Evolutionary conservation across 1,139 yeast species (phyloP).

Genomic region (Saccharomyces hybrid): DNA sequence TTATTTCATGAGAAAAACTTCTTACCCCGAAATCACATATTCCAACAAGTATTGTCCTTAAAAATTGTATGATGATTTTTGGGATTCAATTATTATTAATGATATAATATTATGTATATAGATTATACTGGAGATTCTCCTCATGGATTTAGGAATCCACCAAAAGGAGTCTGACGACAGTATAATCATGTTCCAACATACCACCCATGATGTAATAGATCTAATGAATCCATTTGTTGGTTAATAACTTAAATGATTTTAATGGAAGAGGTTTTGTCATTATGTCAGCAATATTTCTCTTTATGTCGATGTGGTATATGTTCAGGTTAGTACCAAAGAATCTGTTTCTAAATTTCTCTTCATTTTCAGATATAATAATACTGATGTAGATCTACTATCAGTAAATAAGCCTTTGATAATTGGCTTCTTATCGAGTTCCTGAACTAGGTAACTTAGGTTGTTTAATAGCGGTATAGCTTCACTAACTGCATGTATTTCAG

Average conservation of each 20-base stretch:
- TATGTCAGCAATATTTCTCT: slow-evolving; percentile 5
- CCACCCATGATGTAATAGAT: background rate
- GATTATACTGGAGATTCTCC: too few relatives aligned
- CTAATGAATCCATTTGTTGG: background rate
- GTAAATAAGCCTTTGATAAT: background rate
- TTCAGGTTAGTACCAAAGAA: too few relatives aligned
- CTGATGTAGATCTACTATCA: slow-evolving; percentile 6
- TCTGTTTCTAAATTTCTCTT: too few relatives aligned
- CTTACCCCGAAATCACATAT: background rate
- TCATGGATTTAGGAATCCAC: background rate
- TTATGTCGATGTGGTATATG: background rate
- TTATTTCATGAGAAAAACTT: background rate
- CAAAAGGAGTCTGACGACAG: background rate
- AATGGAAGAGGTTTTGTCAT: slow-evolving; percentile 5
- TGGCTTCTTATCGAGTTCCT: background rate
- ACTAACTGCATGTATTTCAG: background rate
- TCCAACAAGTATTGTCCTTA: background rate
- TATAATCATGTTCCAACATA: background rate
- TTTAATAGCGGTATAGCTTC: slow-evolving; percentile 1
- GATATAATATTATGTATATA: too few relatives aligned
- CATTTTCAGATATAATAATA: slow-evolving; percentile 2
- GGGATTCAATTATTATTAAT: too few relatives aligned
- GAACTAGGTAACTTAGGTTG: slow-evolving; percentile 1
- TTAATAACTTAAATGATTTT: slow-evolving; percentile 2
- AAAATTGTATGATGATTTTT: too few relatives aligned